phyloP scores from a whole-genome alignment of 768 basidiomycete species.

The Mycena floridula region DNA sequence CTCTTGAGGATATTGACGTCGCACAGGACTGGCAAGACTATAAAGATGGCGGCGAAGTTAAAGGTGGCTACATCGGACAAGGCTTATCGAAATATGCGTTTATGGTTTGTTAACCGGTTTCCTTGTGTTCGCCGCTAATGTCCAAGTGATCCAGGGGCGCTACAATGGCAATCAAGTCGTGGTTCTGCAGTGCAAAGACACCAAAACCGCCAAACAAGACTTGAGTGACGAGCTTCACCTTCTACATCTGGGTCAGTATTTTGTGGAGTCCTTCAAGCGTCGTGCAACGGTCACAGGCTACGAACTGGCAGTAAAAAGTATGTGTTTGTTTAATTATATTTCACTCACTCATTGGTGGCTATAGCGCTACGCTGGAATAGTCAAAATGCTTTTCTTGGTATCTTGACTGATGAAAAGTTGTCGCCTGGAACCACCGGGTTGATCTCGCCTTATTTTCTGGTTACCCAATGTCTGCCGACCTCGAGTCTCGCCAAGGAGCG shows the following conservation, averaged over 20 bases:
- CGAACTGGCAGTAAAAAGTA: background rate
- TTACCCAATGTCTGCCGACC: background rate
- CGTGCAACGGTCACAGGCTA: background rate
- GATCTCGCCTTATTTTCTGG: background rate
- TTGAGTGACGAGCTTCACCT: background rate
- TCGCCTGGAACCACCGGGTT: background rate
- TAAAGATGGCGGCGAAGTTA: background rate
- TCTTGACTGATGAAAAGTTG: background rate
- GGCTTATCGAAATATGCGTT: background rate
- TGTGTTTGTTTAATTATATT: background rate
- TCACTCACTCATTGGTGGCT: background rate
- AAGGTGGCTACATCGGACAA: background rate
- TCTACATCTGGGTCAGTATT: background rate
- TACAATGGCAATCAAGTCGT: background rate
- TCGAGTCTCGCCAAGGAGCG: background rate
- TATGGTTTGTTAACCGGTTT: background rate
- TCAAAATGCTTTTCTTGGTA: background rate
- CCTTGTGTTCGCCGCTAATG: background rate
- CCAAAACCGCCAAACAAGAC: background rate
- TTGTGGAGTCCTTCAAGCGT: background rate
- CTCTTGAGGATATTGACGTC: background rate
- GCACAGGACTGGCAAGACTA: background rate
- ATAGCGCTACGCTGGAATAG: background rate
- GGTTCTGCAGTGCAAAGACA: background rate
- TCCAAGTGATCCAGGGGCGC: background rate